These are phyloP conservation scores for Lepidium africanum DNA, from an alignment of 345 rosid genomes.

Conservation along the genomic window DNA sequence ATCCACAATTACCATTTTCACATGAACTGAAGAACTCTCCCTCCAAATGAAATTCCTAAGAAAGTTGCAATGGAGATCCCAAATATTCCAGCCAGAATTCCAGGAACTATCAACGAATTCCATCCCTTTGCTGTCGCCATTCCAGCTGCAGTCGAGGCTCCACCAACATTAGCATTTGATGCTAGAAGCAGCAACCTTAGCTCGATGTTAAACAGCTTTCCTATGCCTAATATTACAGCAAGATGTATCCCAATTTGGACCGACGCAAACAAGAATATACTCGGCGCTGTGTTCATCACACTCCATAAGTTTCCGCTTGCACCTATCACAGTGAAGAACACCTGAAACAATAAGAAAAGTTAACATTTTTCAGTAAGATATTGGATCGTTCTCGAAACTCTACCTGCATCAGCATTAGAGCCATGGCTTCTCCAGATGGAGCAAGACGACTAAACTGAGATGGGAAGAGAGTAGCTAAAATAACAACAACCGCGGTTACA, in stretches of 20 bases:
- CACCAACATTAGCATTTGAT: constrained; percentile 76
- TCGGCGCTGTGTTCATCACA: constrained; percentile 62
- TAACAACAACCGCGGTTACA: constrained; percentile 56
- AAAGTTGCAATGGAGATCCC: constrained; percentile 61
- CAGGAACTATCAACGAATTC: constrained; percentile 45
- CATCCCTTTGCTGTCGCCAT: constrained; percentile 76
- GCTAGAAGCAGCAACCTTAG: constrained; percentile 55
- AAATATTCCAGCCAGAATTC: constrained; percentile 59
- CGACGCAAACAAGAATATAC: constrained; percentile 60
- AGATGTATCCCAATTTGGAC: constrained; percentile 56
- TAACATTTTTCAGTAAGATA: too few relatives aligned
- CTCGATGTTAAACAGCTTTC: constrained; percentile 48
- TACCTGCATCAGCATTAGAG: constrained; percentile 71
- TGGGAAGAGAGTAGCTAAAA: constrained; percentile 60
- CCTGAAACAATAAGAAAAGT: constrained; percentile 19
- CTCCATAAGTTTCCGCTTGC: constrained; percentile 65
- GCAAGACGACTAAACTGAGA: constrained; percentile 48
- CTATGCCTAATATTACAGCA: constrained; percentile 49
- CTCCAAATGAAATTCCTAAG: constrained; percentile 48
- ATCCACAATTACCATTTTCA: background rate
- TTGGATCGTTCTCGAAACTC: too few relatives aligned
- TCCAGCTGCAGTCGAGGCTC: constrained; percentile 72
- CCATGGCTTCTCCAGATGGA: constrained; percentile 73
- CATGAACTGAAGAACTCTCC: constrained; percentile 35
- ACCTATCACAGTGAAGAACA: constrained; percentile 67